phyloP scores from a whole-genome alignment of 2,329 filamentous ascomycete genomes.

The Celoporthe dispersa region DNA sequence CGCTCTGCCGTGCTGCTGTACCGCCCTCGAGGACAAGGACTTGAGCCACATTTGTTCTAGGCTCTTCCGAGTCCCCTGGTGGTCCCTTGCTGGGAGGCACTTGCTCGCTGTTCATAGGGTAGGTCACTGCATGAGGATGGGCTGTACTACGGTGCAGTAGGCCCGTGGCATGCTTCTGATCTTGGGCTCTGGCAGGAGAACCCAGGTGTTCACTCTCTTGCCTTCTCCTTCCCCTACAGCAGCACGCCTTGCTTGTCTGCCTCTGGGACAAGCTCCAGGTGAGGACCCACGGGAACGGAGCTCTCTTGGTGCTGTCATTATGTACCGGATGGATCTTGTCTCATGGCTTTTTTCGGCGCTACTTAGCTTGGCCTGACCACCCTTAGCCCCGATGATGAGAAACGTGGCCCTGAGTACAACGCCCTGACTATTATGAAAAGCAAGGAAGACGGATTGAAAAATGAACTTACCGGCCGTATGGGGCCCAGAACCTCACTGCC shows the following conservation, averaged over 20 bases:
- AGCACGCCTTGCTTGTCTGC: not conserved
- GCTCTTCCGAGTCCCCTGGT: constrained; percentile 17
- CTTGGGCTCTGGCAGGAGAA: not conserved
- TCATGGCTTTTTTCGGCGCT: constrained; percentile 12
- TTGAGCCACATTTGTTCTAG: constrained; percentile 35
- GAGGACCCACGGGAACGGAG: not conserved
- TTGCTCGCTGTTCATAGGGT: not conserved
- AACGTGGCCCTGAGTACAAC: constrained; percentile 9
- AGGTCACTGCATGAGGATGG: not conserved
- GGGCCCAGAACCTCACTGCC: not conserved
- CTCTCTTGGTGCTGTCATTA: not conserved
- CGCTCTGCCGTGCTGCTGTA: not conserved
- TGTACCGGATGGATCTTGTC: not conserved
- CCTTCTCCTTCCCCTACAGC: not conserved
- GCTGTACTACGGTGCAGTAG: not conserved
- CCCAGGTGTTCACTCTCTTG: not conserved
- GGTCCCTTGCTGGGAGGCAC: not conserved
- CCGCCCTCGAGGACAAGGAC: constrained; percentile 19
- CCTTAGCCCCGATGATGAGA: constrained; percentile 20
- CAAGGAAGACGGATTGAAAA: not conserved
- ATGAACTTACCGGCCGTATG: not conserved
- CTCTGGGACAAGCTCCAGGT: not conserved
- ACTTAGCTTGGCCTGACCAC: constrained; percentile 9
- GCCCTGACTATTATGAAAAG: not conserved
- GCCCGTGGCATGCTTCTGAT: not conserved